These are phyloP conservation scores for Neopestalotiopsis clavispora DNA, from an alignment of 2,329 filamentous ascomycete genomes.

Conservation along the genomic window DNA sequence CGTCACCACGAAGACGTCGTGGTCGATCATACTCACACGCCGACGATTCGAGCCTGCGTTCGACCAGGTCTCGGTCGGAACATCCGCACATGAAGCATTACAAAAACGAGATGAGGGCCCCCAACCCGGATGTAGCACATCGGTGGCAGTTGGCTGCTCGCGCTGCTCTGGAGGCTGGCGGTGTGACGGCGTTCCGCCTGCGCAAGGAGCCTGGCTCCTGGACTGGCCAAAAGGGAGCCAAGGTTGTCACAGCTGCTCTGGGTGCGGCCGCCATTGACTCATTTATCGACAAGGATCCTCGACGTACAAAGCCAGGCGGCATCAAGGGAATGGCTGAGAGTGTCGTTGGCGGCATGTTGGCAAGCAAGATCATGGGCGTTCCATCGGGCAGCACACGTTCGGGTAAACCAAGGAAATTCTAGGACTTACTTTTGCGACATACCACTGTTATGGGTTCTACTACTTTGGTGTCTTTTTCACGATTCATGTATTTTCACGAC, in stretches of 20 bases:
- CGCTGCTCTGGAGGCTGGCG: conserved; percentile 53
- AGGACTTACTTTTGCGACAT: background rate
- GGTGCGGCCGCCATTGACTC: conserved; percentile 55
- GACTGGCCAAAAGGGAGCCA: conserved; percentile 54
- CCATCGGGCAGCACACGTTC: conserved; percentile 24
- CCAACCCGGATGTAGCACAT: conserved; percentile 23
- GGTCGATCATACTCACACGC: conserved; percentile 4
- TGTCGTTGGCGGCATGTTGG: conserved; percentile 34
- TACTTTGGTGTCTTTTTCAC: background rate
- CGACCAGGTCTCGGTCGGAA: background rate
- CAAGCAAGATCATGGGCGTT: conserved; percentile 35
- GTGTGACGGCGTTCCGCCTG: conserved; percentile 51
- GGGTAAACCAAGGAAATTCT: conserved; percentile 21
- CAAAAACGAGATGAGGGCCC: conserved; percentile 16
- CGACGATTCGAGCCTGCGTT: background rate
- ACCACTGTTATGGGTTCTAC: background rate
- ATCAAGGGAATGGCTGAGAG: conserved; percentile 37
- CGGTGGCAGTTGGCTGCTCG: conserved; percentile 45
- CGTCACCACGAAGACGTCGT: conserved; percentile 2
- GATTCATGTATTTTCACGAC: background rate
- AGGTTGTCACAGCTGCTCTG: conserved; percentile 52
- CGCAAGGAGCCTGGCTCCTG: conserved; percentile 51
- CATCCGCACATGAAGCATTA: background rate
- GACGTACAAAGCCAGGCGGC: conserved; percentile 26
- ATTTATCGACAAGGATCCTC: conserved; percentile 42